Percentiles rank a stretch among this genome's conserved stretches.
Evolutionary conservation across 2,329 filamentous ascomycete species (phyloP).

Genomic region (Curvularia sp.): DNA sequence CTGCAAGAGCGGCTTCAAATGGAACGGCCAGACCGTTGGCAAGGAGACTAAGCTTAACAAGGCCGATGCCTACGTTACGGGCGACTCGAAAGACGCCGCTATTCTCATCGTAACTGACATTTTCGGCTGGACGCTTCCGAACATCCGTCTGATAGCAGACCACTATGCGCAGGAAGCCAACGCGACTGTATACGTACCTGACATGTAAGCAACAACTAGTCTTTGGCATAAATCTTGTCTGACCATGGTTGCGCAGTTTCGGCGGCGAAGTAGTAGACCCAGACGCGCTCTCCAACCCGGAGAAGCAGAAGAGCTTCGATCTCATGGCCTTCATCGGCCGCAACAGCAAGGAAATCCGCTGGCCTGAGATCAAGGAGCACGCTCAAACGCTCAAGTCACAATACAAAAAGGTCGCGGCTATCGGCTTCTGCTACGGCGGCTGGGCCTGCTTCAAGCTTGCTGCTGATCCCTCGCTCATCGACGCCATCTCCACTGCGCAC

Average conservation of each 20-base stretch:
- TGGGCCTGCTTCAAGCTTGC: slow-evolving; percentile 47
- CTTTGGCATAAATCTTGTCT: not conserved
- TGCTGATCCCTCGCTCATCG: slow-evolving; percentile 42
- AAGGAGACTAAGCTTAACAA: slow-evolving; percentile 50
- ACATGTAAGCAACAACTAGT: slow-evolving; percentile 45
- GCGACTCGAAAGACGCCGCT: slow-evolving; percentile 55
- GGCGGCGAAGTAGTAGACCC: slow-evolving; percentile 41
- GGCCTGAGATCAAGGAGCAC: slow-evolving; percentile 48
- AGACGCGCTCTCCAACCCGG: slow-evolving; percentile 36
- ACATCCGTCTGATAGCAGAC: slow-evolving; percentile 57
- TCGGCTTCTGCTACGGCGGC: slow-evolving; percentile 60
- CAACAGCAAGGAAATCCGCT: slow-evolving; percentile 51
- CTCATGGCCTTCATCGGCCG: slow-evolving; percentile 50
- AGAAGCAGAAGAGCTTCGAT: slow-evolving; percentile 49
- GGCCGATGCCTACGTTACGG: slow-evolving; percentile 53
- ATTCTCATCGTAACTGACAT: slow-evolving; percentile 57
- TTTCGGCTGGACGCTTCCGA: slow-evolving; percentile 59
- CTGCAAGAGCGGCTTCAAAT: slow-evolving; percentile 51
- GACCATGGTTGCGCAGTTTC: slow-evolving; percentile 31
- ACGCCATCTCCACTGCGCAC: slow-evolving; percentile 41
- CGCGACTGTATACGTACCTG: slow-evolving; percentile 57
- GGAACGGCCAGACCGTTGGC: slow-evolving; percentile 50
- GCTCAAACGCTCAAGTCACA: slow-evolving; percentile 48
- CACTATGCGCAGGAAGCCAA: slow-evolving; percentile 56
- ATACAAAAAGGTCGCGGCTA: slow-evolving; percentile 53